Evolutionary conservation across 176 grass and related monocot genomes (phyloP), one percentile per base, ranked within the genome.

Genomic region (Triticum urartu): DNA sequence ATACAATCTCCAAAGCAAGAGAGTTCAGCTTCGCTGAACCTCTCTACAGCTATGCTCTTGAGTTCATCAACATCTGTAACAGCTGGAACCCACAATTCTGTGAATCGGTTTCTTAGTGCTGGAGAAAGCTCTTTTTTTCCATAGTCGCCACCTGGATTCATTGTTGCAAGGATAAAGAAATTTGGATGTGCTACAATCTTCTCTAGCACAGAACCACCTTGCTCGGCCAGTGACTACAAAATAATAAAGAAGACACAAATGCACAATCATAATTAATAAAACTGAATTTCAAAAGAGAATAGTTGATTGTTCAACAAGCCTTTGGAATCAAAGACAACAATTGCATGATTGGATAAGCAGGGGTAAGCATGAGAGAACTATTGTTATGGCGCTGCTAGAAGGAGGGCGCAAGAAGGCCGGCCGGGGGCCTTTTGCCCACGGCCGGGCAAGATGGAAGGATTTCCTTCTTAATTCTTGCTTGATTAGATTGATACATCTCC

Each of bases 111-210:
- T 85, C 95, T 67, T 63, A 98, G 77, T 66, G 95, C 93, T 79
- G 95, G 95, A 45, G 95, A 98, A 58, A 98, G 84, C 56, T 98
- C 95, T 87, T 95, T 98, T 82, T 98, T 98, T 38, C 95, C 95
- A 84, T 95, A 95, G 86, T 98, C 95, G 71, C 95, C 95, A 80
- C 95, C 93, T 65, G 95, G 95, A 75, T 98, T 98, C 95, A 98
- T 98, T 32, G 95, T 98, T 65, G 93, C 93, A 76, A 98, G 93
- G 64, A 98, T 83, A 81, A 95, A 92, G 65, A 98, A 98, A 48
- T 94, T 95, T 79, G 86, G 81, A 88, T 95, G 89, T 71, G 95
- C 93, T 64, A 87, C 86, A 84, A 98, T 91, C 78, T 89, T 93
- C 90, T 98, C 95, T 78, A 98, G 86, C 72, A 86, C 82, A 68